These are phyloP conservation scores for Wickerhamia fluorescens DNA, from an alignment of 805 yeast genomes.

Conservation along the genomic window DNA sequence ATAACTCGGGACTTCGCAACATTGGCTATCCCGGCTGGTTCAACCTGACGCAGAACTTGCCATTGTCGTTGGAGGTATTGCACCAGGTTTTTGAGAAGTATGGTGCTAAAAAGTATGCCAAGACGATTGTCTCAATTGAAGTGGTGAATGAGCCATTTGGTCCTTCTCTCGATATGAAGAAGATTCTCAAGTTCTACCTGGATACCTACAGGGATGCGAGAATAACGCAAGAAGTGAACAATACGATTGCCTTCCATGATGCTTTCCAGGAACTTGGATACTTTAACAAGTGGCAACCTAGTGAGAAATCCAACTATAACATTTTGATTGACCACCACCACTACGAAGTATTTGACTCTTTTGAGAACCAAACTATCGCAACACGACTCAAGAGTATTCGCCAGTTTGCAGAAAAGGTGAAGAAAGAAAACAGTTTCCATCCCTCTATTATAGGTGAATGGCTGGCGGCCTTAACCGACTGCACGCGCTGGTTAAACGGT, in stretches of 20 bases:
- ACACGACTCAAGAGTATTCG: slow-evolving; percentile 24
- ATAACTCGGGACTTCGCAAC: slow-evolving; percentile 65
- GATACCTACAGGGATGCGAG: slow-evolving; percentile 27
- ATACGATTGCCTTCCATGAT: slow-evolving; percentile 54
- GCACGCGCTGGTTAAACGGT: slow-evolving; percentile 85
- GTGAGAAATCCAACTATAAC: slow-evolving; percentile 14
- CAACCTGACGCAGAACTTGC: slow-evolving; percentile 19
- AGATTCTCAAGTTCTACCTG: slow-evolving; percentile 21
- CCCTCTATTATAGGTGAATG: slow-evolving; percentile 63
- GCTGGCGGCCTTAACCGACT: slow-evolving; percentile 84
- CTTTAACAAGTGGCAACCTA: slow-evolving; percentile 39
- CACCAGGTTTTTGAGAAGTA: slow-evolving; percentile 27
- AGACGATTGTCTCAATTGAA: slow-evolving; percentile 34
- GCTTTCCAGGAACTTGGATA: slow-evolving; percentile 52
- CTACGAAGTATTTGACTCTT: slow-evolving; percentile 29
- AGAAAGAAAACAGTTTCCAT: slow-evolving; percentile 28
- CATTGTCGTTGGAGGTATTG: slow-evolving; percentile 26
- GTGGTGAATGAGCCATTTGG: slow-evolving; percentile 35
- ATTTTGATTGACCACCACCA: slow-evolving; percentile 35
- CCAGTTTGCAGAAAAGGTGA: slow-evolving; percentile 25
- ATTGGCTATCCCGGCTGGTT: slow-evolving; percentile 31
- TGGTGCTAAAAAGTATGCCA: slow-evolving; percentile 21
- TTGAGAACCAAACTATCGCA: slow-evolving; percentile 22
- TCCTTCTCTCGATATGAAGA: slow-evolving; percentile 14
- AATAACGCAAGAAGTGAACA: slow-evolving; percentile 21